Conservation (phyloP, 1,139 yeast genomes). For the Saccharomyces pastorianus region DNA sequence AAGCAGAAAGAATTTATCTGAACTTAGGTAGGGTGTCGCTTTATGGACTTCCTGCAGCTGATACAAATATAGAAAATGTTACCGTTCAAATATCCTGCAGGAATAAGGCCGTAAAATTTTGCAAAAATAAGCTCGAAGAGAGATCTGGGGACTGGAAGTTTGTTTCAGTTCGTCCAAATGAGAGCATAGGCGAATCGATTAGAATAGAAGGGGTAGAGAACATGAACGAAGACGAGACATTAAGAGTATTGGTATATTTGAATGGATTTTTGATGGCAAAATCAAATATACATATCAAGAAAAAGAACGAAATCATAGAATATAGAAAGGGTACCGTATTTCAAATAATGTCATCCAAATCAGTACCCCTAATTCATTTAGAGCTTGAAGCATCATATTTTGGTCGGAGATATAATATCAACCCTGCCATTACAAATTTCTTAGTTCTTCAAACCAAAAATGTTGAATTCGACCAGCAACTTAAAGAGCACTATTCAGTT, state of each 20-base stretch:
- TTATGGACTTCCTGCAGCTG: constrained; percentile 17
- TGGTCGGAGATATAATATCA: constrained; percentile 62
- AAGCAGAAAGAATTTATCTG: constrained; percentile 54
- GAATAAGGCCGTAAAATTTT: constrained; percentile 45
- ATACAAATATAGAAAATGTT: constrained; percentile 32
- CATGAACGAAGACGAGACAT: constrained; percentile 41
- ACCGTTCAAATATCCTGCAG: constrained; percentile 40
- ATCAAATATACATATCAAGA: constrained; percentile 32
- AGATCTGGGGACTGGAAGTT: constrained; percentile 58
- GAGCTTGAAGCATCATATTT: constrained; percentile 59
- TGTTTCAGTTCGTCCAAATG: constrained; percentile 68
- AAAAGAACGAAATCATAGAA: constrained; percentile 35
- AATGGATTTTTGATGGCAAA: constrained; percentile 59
- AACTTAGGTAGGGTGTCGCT: constrained; percentile 44
- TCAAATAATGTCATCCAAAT: constrained; percentile 26
- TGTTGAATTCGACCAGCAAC: constrained; percentile 6
- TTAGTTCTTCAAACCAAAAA: constrained; percentile 38
- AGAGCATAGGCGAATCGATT: constrained; percentile 62
- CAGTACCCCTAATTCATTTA: constrained; percentile 35
- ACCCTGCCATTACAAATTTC: constrained; percentile 48
- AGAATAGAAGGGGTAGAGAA: constrained; percentile 49
- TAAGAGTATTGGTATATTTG: constrained; percentile 51
- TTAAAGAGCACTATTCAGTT: constrained; percentile 10
- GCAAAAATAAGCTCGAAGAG: constrained; percentile 61
- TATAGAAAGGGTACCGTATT: constrained; percentile 28